Conservation (phyloP, 306 rosid genomes). For the Vachellia pachyceras region DNA sequence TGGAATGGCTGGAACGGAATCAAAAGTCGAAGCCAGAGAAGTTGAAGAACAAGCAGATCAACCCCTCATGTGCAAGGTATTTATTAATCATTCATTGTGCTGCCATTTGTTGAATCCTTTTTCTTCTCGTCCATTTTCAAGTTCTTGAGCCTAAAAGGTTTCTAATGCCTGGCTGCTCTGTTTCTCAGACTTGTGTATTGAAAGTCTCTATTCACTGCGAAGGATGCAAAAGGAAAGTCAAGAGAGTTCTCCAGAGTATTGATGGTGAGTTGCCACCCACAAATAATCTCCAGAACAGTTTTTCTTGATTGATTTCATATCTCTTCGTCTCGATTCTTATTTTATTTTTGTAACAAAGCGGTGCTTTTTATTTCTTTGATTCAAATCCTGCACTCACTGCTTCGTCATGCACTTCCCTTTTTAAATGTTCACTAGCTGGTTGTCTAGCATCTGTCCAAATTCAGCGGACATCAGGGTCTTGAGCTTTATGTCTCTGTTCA, state of each 20-base stretch:
- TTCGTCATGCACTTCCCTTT: not conserved
- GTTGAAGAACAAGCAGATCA: slow-evolving; percentile 40
- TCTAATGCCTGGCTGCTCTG: slow-evolving; percentile 25
- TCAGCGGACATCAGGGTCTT: not conserved
- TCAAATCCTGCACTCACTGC: not conserved
- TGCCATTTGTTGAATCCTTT: not conserved
- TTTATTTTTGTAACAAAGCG: not conserved
- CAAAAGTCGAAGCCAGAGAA: slow-evolving; percentile 48
- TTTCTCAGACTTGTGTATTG: slow-evolving; percentile 60
- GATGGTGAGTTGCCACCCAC: slow-evolving; percentile 52
- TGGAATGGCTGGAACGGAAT: slow-evolving; percentile 67
- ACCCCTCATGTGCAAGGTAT: slow-evolving; percentile 68
- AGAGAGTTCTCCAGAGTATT: slow-evolving; percentile 56
- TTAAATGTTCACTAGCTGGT: not conserved
- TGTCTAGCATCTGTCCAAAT: not conserved
- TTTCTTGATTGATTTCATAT: not conserved
- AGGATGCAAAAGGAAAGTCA: slow-evolving; percentile 78
- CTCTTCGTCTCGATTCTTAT: not conserved
- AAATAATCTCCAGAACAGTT: not conserved
- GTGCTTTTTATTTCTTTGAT: not conserved
- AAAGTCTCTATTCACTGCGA: slow-evolving; percentile 81
- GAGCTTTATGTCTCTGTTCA: not conserved
- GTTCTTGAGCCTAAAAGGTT: slow-evolving; percentile 6
- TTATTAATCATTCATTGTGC: slow-evolving; percentile 18
- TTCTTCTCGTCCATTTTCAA: not conserved